These are phyloP conservation scores for Pezicula carpinea DNA, from an alignment of 2,329 filamentous ascomycete genomes.

Conservation along the genomic window DNA sequence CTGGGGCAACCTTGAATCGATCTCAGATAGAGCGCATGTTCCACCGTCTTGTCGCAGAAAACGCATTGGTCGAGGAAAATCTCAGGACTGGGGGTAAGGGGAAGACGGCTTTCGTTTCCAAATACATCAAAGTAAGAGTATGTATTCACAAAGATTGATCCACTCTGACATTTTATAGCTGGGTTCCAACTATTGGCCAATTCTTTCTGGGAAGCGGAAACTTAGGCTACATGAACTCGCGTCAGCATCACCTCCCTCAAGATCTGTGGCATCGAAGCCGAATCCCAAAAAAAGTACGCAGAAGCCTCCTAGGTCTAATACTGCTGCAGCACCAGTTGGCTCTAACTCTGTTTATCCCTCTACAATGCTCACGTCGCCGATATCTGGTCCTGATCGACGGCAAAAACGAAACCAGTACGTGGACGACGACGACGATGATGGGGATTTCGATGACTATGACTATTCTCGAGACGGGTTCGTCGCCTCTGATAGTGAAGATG, in stretches of 20 bases:
- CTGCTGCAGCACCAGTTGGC: constrained; percentile 19
- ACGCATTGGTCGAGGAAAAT: constrained; percentile 68
- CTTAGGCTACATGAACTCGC: constrained; percentile 24
- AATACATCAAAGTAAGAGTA: constrained; percentile 62
- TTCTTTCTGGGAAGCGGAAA: constrained; percentile 21
- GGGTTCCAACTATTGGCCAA: constrained; percentile 22
- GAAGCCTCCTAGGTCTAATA: neutral
- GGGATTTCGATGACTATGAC: constrained; percentile 10
- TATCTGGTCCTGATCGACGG: constrained; percentile 40
- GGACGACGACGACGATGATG: constrained; percentile 33
- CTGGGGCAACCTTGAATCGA: constrained; percentile 64
- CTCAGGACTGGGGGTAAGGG: constrained; percentile 28
- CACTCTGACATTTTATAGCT: constrained; percentile 29
- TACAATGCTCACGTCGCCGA: constrained; percentile 63
- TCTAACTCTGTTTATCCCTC: constrained; percentile 48
- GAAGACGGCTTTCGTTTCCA: constrained; percentile 61
- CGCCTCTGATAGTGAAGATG: constrained; percentile 32
- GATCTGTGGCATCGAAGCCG: constrained; percentile 27
- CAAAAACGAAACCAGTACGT: constrained; percentile 30
- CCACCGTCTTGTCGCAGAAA: constrained; percentile 67
- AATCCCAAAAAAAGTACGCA: constrained; percentile 31
- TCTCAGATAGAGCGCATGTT: constrained; percentile 83
- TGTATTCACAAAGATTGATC: neutral
- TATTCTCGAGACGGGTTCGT: constrained; percentile 43
- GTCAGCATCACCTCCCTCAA: constrained; percentile 16